Base-by-base conservation (phyloP, 495 filamentous ascomycete genomes). In the Oleoguttula mirabilis region DNA sequence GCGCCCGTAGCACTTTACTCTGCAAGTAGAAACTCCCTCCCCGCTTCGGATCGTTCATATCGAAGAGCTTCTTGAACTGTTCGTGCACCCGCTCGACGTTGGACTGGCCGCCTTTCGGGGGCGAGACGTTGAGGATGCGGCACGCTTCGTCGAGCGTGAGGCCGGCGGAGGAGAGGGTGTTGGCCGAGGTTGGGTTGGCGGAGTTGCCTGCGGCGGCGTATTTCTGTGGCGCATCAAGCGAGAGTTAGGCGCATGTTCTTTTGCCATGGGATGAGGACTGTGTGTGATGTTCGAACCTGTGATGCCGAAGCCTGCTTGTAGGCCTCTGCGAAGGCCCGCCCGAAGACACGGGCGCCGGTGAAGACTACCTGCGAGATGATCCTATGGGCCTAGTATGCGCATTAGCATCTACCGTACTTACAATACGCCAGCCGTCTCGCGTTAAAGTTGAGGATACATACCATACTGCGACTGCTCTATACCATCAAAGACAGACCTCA, bases 11-110 rank as follows among this genome's bases (percentile, higher is more conserved):
- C 32, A 98, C 73, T 63, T 98, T 98, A 66, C 92, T 96, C 66
- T 98, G 90, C 40, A 98, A 69, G 60, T 98, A 98, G 59, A 98
- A 96, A 56, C 86, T 94, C 11, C 90, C 90, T 21, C 90, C 90
- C 59, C 94, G 94, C 59, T 86, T 69, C 19, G 90, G 88, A 41
- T 96, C 84, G 64, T 98, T 98, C 47, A 70, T 58, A 56, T 96
- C 92, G 60, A 96, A 98, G 35, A 98, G 66, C 48, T 77, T 79
- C 75, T 96, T 96, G 71, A 95, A 98, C 32, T 85, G 73, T 43
- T 81, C 76, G 68, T 79, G 80, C 36, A 92, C 72, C 25, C 73
- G 62, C 47, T 92, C 84, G 61, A 84, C 66, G 58, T 84, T 75
- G 15, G 79, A 67, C 54, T 84, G 69, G n/a, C 79, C 84, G 41